Base-by-base conservation (phyloP, 176 grass and related monocot species). In the Carex parvula region DNA sequence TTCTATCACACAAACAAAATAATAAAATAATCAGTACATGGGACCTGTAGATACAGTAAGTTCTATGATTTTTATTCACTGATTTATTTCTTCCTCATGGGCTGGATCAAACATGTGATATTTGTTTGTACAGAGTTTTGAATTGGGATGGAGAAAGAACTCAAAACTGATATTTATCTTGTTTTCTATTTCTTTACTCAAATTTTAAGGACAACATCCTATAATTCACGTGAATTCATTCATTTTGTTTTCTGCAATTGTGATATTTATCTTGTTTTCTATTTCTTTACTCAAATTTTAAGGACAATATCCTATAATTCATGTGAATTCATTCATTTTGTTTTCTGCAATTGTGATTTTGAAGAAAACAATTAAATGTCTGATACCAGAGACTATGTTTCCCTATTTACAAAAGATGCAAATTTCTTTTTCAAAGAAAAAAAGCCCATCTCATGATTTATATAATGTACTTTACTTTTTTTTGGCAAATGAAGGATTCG, bases 401-500 rank as follows among this genome's bases (percentile, higher is more conserved):
- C 21, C 12, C 44, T 54, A n/a, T 81, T 86, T 57, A 33, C 64
- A 65, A 70, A 83, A 65, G 21, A 39, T 16, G 32, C 8, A 35
- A 39, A 17, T 37, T 87, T 24, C 6, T 79, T 69, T 69, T 68
- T 70, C 16, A 17, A 70, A 18, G 41, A 46, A 64, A 64, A 22
- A 6, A 64, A 52, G 41, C 18, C 22, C 64, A 18, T 57, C 56
- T 14, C 20, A 4, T 81, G 18, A n/a, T 33, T 42, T 59, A 59
- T 57, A 18, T 60, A 84, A 77, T 20, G 12, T 82, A 29, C 65
- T 68, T 30, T 81, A 86, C 50, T 79, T 48, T 85, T 41, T 8
- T 78, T 83, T 83, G 81, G 60, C 66, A 68, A 81, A 80, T 91
- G 80, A 89, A 99, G 97, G 97, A 95, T 92, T 64, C 93, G 93